Evolutionary conservation across 768 basidiomycete genomes (phyloP).

Genomic region (Psilocybe sp.): DNA sequence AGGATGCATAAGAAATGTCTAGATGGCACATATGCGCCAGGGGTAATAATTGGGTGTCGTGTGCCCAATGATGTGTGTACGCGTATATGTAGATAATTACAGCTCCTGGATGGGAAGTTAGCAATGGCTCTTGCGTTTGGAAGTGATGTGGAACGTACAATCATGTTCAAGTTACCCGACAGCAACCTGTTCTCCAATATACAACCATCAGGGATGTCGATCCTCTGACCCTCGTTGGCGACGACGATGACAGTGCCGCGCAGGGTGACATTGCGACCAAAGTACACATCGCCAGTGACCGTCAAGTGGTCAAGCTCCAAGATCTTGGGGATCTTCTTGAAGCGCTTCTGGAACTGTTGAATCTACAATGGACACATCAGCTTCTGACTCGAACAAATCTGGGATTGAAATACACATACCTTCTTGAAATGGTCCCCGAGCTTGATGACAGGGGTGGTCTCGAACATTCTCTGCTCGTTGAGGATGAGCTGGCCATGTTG

Average conservation of each 20-base stretch:
- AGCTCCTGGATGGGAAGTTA: constrained; percentile 8
- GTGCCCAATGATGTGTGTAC: no score
- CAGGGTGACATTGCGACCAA: constrained; percentile 83
- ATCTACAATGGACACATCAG: constrained; percentile 39
- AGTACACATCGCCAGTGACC: constrained; percentile 87
- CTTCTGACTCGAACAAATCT: neutral
- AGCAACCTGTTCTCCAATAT: constrained; percentile 76
- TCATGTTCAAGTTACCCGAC: constrained; percentile 85
- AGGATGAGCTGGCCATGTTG: constrained; percentile 86
- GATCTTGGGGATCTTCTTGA: constrained; percentile 91
- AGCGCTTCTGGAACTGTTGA: constrained; percentile 88
- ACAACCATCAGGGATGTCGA: constrained; percentile 82
- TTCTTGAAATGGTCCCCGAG: constrained; percentile 97
- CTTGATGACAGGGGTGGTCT: constrained; percentile 92
- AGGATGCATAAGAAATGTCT: no score
- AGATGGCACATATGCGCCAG: no score
- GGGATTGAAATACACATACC: constrained; percentile 34
- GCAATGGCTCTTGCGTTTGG: neutral
- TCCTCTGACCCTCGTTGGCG: constrained; percentile 78
- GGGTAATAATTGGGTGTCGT: no score
- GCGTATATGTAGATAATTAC: constrained; percentile 6
- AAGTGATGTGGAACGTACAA: constrained; percentile 34
- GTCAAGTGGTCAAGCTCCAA: constrained; percentile 93
- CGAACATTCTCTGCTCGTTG: constrained; percentile 80
- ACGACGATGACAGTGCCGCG: constrained; percentile 89